Conservation (phyloP, 192 early-diverging fungal genomes). For the Coemansia umbellata region DNA sequence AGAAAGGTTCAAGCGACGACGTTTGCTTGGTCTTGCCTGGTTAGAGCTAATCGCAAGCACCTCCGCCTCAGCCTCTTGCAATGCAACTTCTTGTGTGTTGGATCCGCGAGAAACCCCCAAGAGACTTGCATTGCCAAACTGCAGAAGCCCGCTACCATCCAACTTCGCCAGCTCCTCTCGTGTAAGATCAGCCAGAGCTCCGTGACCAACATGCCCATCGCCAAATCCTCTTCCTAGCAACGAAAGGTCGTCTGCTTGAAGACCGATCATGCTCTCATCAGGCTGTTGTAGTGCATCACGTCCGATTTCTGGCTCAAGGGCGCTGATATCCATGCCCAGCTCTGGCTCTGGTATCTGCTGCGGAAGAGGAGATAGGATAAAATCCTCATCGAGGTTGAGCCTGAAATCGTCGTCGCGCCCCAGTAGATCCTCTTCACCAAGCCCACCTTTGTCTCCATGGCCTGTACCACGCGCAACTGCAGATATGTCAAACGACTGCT, state of each 20-base stretch:
- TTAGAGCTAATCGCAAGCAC: constrained; percentile 19
- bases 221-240: constrained; percentile 28
- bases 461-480: constrained; percentile 41
- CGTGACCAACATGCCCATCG: constrained; percentile 7
- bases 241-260: constrained; percentile 28
- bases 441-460: constrained; percentile 15
- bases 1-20: constrained; percentile 38
- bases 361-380: constrained; percentile 37
- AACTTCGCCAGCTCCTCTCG: constrained; percentile 24
- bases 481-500: constrained; percentile 53
- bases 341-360: constrained; percentile 21
- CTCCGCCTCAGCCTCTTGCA: constrained; percentile 45
- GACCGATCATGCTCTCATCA: constrained; percentile 37
- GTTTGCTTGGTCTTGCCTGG: constrained; percentile 21
- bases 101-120: constrained; percentile 22
- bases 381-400: constrained; percentile 47
- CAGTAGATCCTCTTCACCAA: constrained; percentile 51
- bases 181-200: constrained; percentile 16
- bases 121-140: constrained; percentile 19
- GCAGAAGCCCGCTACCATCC: constrained; percentile 18
- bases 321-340: constrained; percentile 23
- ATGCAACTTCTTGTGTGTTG: constrained; percentile 37
- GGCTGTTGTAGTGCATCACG: constrained; percentile 53
- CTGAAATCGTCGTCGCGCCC: constrained; percentile 57
- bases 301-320: constrained; percentile 56